A percentile compares a stretch with the other conserved stretches of the same genome.
phyloP scores from a whole-genome alignment of 1,284 basidiomycete species.

The Tausonia pullulans region DNA sequence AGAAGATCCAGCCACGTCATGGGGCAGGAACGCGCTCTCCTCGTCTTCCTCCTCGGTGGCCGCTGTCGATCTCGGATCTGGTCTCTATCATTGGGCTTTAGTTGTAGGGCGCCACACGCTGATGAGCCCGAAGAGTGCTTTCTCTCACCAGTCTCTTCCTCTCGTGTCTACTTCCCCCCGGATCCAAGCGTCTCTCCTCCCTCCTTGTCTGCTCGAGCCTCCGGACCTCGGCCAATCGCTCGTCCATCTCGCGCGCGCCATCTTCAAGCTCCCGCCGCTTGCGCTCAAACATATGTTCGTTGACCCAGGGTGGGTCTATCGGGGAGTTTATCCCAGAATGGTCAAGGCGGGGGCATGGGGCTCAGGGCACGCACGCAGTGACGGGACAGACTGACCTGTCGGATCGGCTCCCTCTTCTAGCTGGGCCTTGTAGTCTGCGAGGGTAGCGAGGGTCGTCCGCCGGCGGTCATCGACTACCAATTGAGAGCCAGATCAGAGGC shows the following conservation, averaged over 20 bases:
- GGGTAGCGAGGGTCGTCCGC: neutral
- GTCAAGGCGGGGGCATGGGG: neutral
- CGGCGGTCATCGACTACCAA: slow-evolving; percentile 1
- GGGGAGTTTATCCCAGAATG: neutral
- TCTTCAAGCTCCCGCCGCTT: slow-evolving; percentile 52
- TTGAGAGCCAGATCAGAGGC: neutral
- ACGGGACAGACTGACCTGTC: slow-evolving; percentile 24
- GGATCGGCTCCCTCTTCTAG: slow-evolving; percentile 54
- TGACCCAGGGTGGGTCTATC: slow-evolving; percentile 64
- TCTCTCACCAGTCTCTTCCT: slow-evolving; percentile 48
- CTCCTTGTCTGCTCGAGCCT: slow-evolving; percentile 16
- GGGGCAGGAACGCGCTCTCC: slow-evolving; percentile 54
- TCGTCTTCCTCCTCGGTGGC: slow-evolving; percentile 25
- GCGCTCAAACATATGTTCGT: slow-evolving; percentile 59
- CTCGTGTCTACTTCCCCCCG: slow-evolving; percentile 47
- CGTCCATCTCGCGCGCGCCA: slow-evolving; percentile 52
- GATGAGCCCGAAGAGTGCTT: neutral
- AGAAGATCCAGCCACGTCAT: slow-evolving; percentile 33
- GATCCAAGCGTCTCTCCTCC: slow-evolving; percentile 12
- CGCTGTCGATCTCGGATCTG: neutral
- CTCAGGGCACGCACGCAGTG: slow-evolving; percentile 21
- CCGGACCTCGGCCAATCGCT: slow-evolving; percentile 38
- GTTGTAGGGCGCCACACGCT: neutral
- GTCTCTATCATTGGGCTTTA: neutral
- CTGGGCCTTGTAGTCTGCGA: slow-evolving; percentile 42